Evolutionary conservation across 306 rosid species (phyloP), one percentile per base, ranked within the genome.

Genomic region (Amphicarpaea edgeworthii): DNA sequence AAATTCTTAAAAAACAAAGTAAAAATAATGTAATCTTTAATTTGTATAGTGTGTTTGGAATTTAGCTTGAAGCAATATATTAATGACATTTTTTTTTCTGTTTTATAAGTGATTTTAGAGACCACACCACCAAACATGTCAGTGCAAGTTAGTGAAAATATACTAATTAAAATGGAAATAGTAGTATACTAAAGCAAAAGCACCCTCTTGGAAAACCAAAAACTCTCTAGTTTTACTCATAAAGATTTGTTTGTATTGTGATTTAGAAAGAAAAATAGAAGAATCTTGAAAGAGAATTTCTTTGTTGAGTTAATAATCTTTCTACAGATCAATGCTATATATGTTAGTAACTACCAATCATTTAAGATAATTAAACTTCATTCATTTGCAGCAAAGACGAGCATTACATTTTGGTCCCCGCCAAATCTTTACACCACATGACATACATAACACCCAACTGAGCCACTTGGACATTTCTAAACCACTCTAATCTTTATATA

Each of bases 391-490:
- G 4, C 20, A 41, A 11, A 65, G 5, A 41, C 15, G 20, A 65
- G 9, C 23, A 38, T 12, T 40, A 19, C 19, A 65, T 65, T 3
- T 37, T 65, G 23, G 51, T 65, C 19, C 51, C 32, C 4, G 19
- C 17, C 17, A 63, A 63, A 63, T 17, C 28, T 37, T 8, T 38
- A 34, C 6, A 62, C 46, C 21, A 61, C 24, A 61, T 65, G 34
- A 21, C 70, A 40, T 20, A 21, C 70, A 40, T 20, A 19, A 64
- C 16, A 45, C 57, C 55, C 40, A 45, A 45, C 24, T 9, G 54
- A 42, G 38, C 54, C 58, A 68, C 58, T 23, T 24, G 73, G 73
- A 46, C n/a, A 45, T 3, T 24, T 68, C 43, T 24, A 9, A 15
- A 23, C 21, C 15, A 21, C 15, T 43, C 72, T 42, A 65, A 42